Conservation (phyloP, 225 moss, liverwort and hornwort genomes). For the Bryum argenteum region DNA sequence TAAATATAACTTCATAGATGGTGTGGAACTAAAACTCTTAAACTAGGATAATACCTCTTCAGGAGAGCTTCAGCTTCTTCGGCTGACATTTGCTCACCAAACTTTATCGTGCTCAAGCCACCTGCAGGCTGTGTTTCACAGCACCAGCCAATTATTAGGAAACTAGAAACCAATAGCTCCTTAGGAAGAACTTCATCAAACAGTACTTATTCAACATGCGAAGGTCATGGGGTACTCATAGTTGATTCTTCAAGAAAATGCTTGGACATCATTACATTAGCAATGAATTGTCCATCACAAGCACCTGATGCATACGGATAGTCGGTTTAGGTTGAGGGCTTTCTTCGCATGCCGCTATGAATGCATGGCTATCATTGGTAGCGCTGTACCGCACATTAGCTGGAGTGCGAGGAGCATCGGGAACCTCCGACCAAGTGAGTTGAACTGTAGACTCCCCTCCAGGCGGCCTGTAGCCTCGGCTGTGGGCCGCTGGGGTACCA, state of each 20-base stretch:
- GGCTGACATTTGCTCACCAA: slow-evolving; percentile 86
- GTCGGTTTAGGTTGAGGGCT: slow-evolving; percentile 71
- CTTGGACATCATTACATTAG: neutral
- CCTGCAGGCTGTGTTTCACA: slow-evolving; percentile 82
- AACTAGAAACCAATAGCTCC: neutral
- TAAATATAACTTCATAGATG: neutral
- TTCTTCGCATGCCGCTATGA: slow-evolving; percentile 75
- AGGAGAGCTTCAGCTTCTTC: slow-evolving; percentile 93
- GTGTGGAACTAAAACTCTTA: neutral
- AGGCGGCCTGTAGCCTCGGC: slow-evolving; percentile 53
- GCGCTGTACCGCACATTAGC: slow-evolving; percentile 65
- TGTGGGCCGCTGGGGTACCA: slow-evolving; percentile 64
- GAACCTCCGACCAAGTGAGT: slow-evolving; percentile 60
- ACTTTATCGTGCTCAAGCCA: slow-evolving; percentile 87
- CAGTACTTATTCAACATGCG: neutral
- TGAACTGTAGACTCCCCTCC: slow-evolving; percentile 56
- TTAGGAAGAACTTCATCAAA: neutral
- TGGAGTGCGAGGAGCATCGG: slow-evolving; percentile 47
- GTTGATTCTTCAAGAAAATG: neutral
- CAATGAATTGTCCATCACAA: slow-evolving; percentile 11
- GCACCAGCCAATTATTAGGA: slow-evolving; percentile 6
- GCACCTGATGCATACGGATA: slow-evolving; percentile 92
- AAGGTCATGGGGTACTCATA: slow-evolving; percentile 4
- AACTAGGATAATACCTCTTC: slow-evolving; percentile 60
- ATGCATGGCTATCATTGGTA: slow-evolving; percentile 92